phyloP scores from a whole-genome alignment of 2,329 filamentous ascomycete genomes.

The Diaporthe sp. region DNA sequence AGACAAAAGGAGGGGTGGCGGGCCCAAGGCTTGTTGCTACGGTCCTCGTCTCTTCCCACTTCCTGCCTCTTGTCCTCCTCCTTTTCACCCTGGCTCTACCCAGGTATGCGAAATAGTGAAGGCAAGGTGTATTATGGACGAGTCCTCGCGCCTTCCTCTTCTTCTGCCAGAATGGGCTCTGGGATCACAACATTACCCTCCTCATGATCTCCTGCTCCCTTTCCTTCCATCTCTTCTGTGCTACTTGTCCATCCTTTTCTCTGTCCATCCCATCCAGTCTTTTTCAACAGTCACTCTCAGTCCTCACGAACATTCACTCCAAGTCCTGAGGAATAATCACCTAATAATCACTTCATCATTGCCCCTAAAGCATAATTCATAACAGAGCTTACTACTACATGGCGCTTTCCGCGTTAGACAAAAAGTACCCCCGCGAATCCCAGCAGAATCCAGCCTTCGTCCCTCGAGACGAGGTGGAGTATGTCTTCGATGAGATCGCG shows the following conservation, averaged over 20 bases:
- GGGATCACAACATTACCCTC: neutral
- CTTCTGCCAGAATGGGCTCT: neutral
- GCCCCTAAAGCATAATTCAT: neutral
- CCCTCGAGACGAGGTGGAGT: neutral
- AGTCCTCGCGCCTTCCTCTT: neutral
- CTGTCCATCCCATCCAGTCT: neutral
- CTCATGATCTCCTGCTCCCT: neutral
- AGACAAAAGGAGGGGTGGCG: neutral
- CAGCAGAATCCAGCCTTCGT: neutral
- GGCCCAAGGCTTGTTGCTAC: neutral
- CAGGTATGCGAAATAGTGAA: too few species aligned
- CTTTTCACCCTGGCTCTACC: neutral
- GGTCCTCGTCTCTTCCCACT: neutral
- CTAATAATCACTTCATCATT: constrained; percentile 3
- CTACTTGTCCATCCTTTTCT: neutral
- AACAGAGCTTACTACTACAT: neutral
- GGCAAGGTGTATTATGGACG: neutral
- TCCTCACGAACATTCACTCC: neutral
- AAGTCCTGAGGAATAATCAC: neutral
- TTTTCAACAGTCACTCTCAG: neutral
- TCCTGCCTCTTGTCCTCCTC: neutral
- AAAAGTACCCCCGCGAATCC: constrained; percentile 15
- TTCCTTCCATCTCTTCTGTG: neutral
- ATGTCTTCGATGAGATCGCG: constrained; percentile 23
- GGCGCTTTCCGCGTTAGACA: constrained; percentile 2